A percentile compares a stretch with the other conserved stretches of the same genome.
Conservation (phyloP, 148 eudicot genomes). For the Beta vulgaris region DNA sequence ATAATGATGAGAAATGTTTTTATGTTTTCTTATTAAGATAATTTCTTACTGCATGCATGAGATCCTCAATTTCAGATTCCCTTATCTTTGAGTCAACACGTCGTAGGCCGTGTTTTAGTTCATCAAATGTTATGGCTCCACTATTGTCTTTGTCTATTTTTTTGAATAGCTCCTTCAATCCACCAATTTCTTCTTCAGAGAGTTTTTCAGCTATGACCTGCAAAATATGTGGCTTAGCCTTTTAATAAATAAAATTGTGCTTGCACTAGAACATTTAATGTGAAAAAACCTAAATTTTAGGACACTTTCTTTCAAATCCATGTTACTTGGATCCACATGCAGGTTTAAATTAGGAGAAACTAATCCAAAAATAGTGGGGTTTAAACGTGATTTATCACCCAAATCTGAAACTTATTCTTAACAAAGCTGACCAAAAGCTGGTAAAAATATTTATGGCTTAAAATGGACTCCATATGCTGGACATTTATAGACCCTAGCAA, state of each 20-base stretch:
- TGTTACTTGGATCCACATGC: too few species aligned
- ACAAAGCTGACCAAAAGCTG: too few species aligned
- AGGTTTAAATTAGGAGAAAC: too few species aligned
- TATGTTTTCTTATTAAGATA: background rate
- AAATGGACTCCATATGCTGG: too few species aligned
- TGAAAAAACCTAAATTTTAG: background rate
- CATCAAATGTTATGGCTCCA: constrained; percentile 80
- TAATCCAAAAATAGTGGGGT: too few species aligned
- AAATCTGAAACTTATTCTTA: too few species aligned
- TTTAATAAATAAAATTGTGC: background rate
- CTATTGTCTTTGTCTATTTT: constrained; percentile 74
- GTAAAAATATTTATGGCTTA: too few species aligned
- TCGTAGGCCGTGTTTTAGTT: constrained; percentile 67
- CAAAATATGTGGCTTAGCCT: constrained; percentile 7
- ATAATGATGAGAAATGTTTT: background rate
- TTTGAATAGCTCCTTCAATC: constrained; percentile 70
- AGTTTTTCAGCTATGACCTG: constrained; percentile 91
- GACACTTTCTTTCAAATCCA: background rate
- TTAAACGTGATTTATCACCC: too few species aligned
- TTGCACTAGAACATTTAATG: background rate
- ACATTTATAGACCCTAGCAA: too few species aligned
- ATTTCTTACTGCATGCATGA: constrained; percentile 76
- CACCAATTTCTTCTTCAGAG: constrained; percentile 93
- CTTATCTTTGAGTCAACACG: constrained; percentile 69
- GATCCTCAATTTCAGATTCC: constrained; percentile 72